phyloP scores from a whole-genome alignment of 495 filamentous ascomycete genomes.

The Aspergillus haitiensis region DNA sequence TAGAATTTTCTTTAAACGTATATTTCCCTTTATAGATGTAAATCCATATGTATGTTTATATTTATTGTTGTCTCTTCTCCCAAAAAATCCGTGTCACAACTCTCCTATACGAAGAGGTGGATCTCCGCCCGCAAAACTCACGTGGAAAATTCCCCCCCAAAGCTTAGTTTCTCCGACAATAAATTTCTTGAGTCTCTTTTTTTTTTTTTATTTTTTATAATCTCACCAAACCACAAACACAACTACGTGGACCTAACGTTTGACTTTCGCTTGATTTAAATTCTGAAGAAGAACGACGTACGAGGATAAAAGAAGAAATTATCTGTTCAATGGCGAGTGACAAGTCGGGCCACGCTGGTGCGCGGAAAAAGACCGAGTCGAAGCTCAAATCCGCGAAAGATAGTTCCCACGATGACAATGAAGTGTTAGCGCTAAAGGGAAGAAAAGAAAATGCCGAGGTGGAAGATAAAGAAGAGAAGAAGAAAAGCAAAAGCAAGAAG shows the following conservation, averaged over 20 bases:
- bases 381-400: constrained; percentile 68
- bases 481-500: constrained; percentile 23
- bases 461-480: constrained; percentile 23
- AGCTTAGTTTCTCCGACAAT: constrained; percentile 1
- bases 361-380: constrained; percentile 75
- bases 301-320: too few species aligned
- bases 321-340: constrained; percentile 24
- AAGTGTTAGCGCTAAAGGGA: neutral
- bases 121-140: constrained; percentile 20
- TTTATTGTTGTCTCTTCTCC: too few species aligned
- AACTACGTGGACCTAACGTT: neutral
- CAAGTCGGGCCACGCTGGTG: constrained; percentile 53
- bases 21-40: too few species aligned
- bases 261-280: neutral
- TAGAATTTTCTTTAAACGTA: neutral
- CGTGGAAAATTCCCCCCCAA: constrained; percentile 28
- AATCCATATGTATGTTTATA: neutral
- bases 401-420: constrained; percentile 9
- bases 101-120: neutral
- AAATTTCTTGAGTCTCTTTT: too few species aligned
- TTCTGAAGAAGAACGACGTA: neutral
- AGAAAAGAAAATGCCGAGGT: constrained; percentile 5
- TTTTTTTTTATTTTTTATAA: too few species aligned
- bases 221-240: neutral
- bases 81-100: too few species aligned